Evolutionary conservation across 495 filamentous ascomycete species (phyloP), one percentile per base, ranked within the genome.

Genomic region (Extremus antarcticus): DNA sequence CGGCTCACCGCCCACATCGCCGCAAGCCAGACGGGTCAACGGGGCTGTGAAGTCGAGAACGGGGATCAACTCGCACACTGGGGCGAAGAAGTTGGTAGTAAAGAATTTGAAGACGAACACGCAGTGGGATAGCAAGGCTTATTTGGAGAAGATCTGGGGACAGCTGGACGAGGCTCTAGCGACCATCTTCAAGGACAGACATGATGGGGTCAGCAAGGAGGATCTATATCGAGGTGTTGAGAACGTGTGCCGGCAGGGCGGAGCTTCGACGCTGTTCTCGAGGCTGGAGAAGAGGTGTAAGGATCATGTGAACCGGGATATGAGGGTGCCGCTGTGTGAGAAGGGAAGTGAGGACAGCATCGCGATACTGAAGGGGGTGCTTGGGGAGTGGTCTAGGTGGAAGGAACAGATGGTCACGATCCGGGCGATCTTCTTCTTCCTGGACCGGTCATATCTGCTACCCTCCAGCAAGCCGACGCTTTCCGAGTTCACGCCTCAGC

Each of bases 221-320:
- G 84, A 88, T 55, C 75, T 98, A 10, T 96, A 97, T 67, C 79
- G 86, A 25, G 88, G 86, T 0, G 86, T 90, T 0, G 91, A 97
- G 73, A 90, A 91, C 63, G 75, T 94, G 0, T 97, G 92, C 67
- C 78, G 87, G 51, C 82, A 84, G 56, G 85, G 81, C 1, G 76
- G 78, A 57, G 84, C 88, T 1, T 70, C 74, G n/a, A 68, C 77
- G 17, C 65, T 95, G 40, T 82, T 76, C 43, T 74, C 79, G 45
- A 74, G 75, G 59, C 69, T 95, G 43, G 74, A 77, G 54, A 71
- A 70, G 19, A 75, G 77, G 54, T 90, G 84, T 68, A 79, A 80
- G 47, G 72, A 65, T 16, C 78, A 87, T 69, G 71, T 95, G 24
- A 60, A 65, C 29, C 73, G 73, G 0, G 74, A 75, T 29, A 57